Evolutionary conservation across 108 stramenopile species (phyloP).

Genomic region (Chaetoceros tenuissimus): DNA sequence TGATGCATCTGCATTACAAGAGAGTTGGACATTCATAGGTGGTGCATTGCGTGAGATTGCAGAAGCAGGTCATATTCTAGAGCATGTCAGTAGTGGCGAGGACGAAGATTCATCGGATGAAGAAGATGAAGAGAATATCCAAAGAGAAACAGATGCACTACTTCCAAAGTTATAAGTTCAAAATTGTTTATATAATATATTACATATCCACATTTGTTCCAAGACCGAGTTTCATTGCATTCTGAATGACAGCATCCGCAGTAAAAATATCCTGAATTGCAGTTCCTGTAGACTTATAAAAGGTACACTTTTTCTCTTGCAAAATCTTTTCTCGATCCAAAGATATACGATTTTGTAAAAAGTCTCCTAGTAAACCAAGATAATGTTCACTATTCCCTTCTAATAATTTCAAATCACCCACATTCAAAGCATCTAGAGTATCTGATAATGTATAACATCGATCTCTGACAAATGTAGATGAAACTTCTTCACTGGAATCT

Average conservation of each 20-base stretch:
- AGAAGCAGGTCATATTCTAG: slow-evolving; percentile 6
- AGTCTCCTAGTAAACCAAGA: slow-evolving; percentile 48
- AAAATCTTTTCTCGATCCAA: not conserved
- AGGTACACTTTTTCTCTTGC: slow-evolving; percentile 34
- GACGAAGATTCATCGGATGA: no score
- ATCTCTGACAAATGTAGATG: slow-evolving; percentile 12
- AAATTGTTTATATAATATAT: no score
- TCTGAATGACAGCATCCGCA: slow-evolving; percentile 31
- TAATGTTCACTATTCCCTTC: slow-evolving; percentile 11
- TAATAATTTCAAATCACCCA: slow-evolving; percentile 66
- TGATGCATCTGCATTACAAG: slow-evolving; percentile 39
- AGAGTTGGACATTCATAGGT: slow-evolving; percentile 35
- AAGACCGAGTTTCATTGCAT: slow-evolving; percentile 25
- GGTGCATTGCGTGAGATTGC: slow-evolving; percentile 34
- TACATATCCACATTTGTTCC: slow-evolving; percentile 35
- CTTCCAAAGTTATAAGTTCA: no score
- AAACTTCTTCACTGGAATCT: slow-evolving; percentile 60
- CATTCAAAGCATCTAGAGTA: slow-evolving; percentile 56
- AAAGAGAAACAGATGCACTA: no score
- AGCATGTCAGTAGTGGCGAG: no score
- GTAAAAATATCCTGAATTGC: slow-evolving; percentile 75
- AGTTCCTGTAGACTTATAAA: slow-evolving; percentile 70
- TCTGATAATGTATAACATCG: slow-evolving; percentile 26
- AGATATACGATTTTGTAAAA: slow-evolving; percentile 15
- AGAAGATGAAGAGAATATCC: no score